A percentile compares a stretch with the other conserved stretches of the same genome.
Conservation (phyloP, 2,329 filamentous ascomycete species). For the Paracoccidioides lutzii region DNA sequence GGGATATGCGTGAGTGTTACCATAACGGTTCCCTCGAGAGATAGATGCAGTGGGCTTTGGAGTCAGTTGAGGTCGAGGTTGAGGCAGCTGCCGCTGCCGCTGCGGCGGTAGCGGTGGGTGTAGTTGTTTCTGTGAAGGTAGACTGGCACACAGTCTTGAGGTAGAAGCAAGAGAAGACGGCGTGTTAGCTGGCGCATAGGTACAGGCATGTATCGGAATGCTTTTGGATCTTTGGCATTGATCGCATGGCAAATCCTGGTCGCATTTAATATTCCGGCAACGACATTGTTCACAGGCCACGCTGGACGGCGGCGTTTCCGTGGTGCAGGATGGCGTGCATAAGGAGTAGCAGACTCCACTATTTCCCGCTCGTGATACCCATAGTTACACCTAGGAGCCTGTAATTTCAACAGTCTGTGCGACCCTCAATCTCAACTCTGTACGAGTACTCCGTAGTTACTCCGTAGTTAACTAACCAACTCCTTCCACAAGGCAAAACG, state of each 20-base stretch:
- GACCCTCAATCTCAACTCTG: no score
- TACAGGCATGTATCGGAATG: neutral
- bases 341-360: neutral
- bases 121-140: neutral
- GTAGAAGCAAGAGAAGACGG: neutral
- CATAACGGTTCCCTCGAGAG: neutral
- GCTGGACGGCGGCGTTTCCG: conserved; percentile 2
- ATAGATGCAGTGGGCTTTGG: neutral
- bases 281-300: conserved; percentile 2
- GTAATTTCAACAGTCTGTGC: no score
- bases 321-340: neutral
- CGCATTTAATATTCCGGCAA: conserved; percentile 2
- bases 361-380: neutral
- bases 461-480: no score
- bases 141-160: neutral
- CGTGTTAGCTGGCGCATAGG: neutral
- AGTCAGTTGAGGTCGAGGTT: neutral
- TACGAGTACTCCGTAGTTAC: no score
- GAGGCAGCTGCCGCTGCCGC: neutral
- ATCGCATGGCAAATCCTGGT: neutral
- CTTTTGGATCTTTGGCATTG: neutral
- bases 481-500: no score
- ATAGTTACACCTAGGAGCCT: no score
- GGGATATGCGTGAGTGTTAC: neutral
- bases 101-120: no score